A percentile compares a stretch with the other conserved stretches of the same genome.
Conservation (phyloP, 768 basidiomycete species). For the Pleurotus giganteus region DNA sequence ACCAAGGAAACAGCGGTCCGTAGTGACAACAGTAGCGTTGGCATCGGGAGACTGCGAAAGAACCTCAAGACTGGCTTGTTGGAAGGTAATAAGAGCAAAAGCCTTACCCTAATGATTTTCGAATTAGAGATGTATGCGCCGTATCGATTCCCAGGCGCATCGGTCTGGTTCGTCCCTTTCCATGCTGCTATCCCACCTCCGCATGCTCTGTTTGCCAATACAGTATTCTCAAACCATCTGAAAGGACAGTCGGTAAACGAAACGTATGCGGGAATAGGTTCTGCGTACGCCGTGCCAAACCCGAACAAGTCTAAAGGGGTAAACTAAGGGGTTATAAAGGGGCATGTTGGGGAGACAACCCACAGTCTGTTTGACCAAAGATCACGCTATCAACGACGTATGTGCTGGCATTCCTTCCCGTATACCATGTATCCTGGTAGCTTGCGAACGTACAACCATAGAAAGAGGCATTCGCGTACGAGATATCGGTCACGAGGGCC, state of each 20-base stretch:
- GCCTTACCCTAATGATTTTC: constrained; percentile 50
- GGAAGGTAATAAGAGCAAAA: neutral
- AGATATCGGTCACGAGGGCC: constrained; percentile 60
- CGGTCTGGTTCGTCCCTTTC: constrained; percentile 55
- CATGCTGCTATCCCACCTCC: constrained; percentile 68
- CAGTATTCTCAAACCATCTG: constrained; percentile 60
- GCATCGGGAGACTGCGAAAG: constrained; percentile 54
- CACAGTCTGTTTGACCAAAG: constrained; percentile 65
- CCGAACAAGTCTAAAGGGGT: constrained; percentile 48
- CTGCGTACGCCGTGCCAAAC: constrained; percentile 56
- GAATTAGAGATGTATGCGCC: constrained; percentile 59
- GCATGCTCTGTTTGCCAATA: constrained; percentile 60
- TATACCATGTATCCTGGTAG: constrained; percentile 68
- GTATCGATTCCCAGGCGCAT: constrained; percentile 48
- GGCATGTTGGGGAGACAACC: constrained; percentile 16
- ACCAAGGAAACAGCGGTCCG: constrained; percentile 51
- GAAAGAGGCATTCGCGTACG: constrained; percentile 66
- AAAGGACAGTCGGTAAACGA: neutral
- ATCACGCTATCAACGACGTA: constrained; percentile 63
- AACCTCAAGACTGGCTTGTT: neutral
- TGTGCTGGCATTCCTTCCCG: constrained; percentile 55
- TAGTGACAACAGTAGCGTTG: constrained; percentile 44
- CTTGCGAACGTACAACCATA: constrained; percentile 61
- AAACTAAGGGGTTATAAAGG: neutral
- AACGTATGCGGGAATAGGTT: neutral